Evolutionary conservation across 441 rosid genomes (phyloP), one percentile per base, ranked within the genome.

Genomic region (Raphanus hybrid): DNA sequence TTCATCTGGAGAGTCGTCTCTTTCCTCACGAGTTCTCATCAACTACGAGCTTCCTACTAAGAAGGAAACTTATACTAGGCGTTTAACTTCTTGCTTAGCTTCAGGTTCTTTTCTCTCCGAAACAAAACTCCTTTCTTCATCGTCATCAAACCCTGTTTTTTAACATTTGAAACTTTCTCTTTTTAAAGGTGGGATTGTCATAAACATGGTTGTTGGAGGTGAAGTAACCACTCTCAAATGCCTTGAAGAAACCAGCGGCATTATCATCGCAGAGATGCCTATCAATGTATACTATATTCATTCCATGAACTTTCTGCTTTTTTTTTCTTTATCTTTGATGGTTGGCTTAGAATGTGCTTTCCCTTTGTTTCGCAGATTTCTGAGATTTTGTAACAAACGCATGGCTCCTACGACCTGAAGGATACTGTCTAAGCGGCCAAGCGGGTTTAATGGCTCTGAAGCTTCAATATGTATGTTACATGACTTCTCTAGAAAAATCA

Each of bases 131-230:
- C 6, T 58, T 58, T 64, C 11, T 70, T 58, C 20, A 66, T 48
- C 72, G 35, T 75, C 57, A 43, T 12, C 15, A n/a, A 48, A 48
- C 7, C 8, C 54, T 48, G 0, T 12, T 45, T 45, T 6, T 18
- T 63, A 41, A 70, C 57, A 29, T 45, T 34, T 71, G 41, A 37
- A 39, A 34, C 6, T 63, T 69, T 48, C 18, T 84, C 26, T 84
- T 15, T 18, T 18, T 18, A 1, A 87, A 95, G 99, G 92, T 89
- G 99, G 98, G 69, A 87, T 91, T 76, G 87, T 87, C 0, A 90
- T 95, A 84, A 95, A 95, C 81, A 87, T 95, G 92, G 96, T 91
- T 18, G 96, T 88, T 63, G 97, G 99, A 64, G 96, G 97, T 41
- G 98, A 92, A 89, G 98, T 94, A 0, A 86, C 86, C 23, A 87